Conservation (phyloP, 352 stramenopile genomes). For the Phytopythium boreale region DNA sequence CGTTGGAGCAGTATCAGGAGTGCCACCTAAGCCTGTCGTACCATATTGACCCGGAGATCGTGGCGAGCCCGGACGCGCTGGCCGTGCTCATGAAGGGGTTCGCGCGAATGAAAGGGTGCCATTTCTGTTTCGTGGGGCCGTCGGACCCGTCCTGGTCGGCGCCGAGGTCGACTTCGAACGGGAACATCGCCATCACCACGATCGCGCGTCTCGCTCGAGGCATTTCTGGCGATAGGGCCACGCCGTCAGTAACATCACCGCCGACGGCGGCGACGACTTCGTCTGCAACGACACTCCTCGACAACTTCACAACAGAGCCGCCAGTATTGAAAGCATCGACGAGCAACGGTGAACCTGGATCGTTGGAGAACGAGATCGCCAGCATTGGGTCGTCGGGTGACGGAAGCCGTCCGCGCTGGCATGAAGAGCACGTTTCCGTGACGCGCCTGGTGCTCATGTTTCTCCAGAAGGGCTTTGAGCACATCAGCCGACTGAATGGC, state of each 20-base stretch:
- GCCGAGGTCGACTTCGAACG: constrained; percentile 21
- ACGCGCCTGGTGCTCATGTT: constrained; percentile 84
- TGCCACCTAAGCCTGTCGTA: constrained; percentile 85
- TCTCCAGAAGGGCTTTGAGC: constrained; percentile 83
- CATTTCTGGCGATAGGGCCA: constrained; percentile 54
- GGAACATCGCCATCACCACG: constrained; percentile 39
- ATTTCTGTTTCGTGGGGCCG: constrained; percentile 87
- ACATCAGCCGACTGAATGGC: constrained; percentile 80
- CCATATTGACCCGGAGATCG: constrained; percentile 81
- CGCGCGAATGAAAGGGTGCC: constrained; percentile 82
- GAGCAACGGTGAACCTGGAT: constrained; percentile 19
- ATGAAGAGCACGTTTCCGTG: constrained; percentile 64
- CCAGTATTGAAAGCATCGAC: background rate
- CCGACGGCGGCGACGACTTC: background rate
- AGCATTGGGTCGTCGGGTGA: constrained; percentile 26
- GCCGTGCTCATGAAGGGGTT: constrained; percentile 80
- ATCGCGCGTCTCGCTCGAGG: constrained; percentile 54
- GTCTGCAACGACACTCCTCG: background rate
- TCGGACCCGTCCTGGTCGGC: constrained; percentile 24
- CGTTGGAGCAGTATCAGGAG: constrained; percentile 67
- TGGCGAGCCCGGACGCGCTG: constrained; percentile 65
- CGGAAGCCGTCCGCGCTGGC: constrained; percentile 2
- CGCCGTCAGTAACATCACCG: constrained; percentile 1
- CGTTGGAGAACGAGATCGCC: constrained; percentile 29
- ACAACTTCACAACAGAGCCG: background rate